Conservation (phyloP, 305 asterid species). For the Fraxinus paxiana region DNA sequence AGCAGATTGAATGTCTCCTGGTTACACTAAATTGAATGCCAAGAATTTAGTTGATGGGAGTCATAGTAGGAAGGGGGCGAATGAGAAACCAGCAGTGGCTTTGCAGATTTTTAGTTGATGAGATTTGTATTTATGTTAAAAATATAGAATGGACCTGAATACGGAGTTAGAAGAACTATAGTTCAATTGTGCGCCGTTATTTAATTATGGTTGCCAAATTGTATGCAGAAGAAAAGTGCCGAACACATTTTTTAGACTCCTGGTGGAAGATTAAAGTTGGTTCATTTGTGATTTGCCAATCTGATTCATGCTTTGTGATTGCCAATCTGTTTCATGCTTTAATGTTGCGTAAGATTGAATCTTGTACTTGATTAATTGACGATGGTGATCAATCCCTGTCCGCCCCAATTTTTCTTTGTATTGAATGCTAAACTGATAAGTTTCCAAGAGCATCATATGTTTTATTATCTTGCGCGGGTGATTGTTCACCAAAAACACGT, state of each 20-base stretch:
- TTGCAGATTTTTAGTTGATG: conserved; percentile 24
- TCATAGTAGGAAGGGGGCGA: not conserved
- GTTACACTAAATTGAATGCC: conserved; percentile 10
- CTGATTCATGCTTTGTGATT: not conserved
- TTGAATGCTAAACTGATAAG: not conserved
- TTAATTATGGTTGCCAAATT: conserved; percentile 31
- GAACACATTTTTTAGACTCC: not conserved
- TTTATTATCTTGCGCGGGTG: not conserved
- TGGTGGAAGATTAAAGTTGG: not conserved
- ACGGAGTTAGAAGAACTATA: conserved; percentile 19
- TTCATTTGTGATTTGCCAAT: not conserved
- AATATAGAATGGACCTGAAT: conserved; percentile 13
- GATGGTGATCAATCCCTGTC: not conserved
- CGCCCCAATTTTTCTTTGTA: not conserved
- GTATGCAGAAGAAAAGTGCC: conserved; percentile 26
- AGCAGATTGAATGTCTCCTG: conserved; percentile 45
- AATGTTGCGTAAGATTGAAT: not conserved
- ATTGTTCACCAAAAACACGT: not conserved
- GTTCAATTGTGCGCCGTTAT: conserved; percentile 32
- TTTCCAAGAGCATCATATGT: not conserved
- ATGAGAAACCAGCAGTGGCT: conserved; percentile 16
- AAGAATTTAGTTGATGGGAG: conserved; percentile 15
- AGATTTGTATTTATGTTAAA: conserved; percentile 36
- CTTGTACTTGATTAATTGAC: not conserved
- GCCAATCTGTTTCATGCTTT: not conserved